Conservation (phyloP, 2,329 filamentous ascomycete species). For the Phaeosphaeriaceae sp. region DNA sequence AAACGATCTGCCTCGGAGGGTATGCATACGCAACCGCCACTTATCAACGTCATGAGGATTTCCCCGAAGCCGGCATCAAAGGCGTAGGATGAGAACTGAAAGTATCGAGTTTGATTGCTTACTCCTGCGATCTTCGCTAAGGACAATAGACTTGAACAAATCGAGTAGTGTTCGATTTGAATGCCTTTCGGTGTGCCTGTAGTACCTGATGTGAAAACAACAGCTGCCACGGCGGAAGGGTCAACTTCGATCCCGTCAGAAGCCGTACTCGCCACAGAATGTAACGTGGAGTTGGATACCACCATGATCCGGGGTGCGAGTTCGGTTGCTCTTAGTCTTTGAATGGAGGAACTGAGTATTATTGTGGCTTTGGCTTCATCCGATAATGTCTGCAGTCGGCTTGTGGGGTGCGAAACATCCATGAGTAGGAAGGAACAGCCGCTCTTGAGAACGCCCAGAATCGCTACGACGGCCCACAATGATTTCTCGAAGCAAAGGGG, state of each 20-base stretch:
- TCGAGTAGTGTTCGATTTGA: constrained; percentile 2
- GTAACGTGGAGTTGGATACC: not conserved
- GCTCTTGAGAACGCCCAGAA: constrained; percentile 52
- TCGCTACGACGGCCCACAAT: constrained; percentile 36
- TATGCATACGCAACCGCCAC: constrained; percentile 58
- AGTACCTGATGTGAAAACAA: constrained; percentile 82
- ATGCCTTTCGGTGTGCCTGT: constrained; percentile 80
- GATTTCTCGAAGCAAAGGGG: constrained; percentile 31
- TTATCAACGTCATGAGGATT: constrained; percentile 57
- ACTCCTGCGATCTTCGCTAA: not conserved
- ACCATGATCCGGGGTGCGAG: not conserved
- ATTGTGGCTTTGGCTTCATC: constrained; percentile 18
- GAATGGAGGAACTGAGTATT: not conserved
- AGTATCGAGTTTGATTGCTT: not conserved
- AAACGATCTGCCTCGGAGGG: constrained; percentile 60
- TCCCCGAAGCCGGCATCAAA: constrained; percentile 61
- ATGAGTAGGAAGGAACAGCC: constrained; percentile 46
- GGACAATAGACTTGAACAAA: constrained; percentile 23
- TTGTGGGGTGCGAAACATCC: constrained; percentile 20
- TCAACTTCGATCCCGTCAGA: not conserved
- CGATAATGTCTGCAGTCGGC: not conserved
- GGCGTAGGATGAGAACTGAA: constrained; percentile 49
- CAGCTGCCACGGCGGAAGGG: constrained; percentile 1
- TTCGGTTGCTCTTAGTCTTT: not conserved
- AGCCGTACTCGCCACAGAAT: not conserved